Base-by-base conservation (phyloP, 768 basidiomycete genomes). In the Trametes villosa region DNA sequence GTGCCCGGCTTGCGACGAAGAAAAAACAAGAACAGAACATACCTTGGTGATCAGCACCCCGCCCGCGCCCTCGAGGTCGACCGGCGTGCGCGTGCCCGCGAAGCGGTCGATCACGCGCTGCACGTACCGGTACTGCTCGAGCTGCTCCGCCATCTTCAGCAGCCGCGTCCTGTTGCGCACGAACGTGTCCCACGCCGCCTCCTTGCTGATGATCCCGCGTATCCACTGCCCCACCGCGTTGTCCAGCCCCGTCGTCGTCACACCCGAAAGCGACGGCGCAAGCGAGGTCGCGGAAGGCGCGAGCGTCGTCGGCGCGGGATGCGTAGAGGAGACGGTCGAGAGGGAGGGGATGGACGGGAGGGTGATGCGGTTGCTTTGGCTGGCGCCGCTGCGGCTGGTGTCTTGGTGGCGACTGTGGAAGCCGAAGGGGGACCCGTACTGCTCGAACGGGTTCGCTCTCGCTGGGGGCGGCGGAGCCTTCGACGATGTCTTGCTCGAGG, bases 101-200 rank as follows among this genome's bases (percentile, higher is more conserved):
- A 77, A 81, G 48, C 76, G 74, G 50, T 83, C 78, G 30, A 83
- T 70, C 70, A 81, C 77, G 31, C 77, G 69, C 62, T 84, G 78
- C 41, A 88, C 78, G 66, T 85, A 81, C 17, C 68, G 67, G 62
- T 84, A 89, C 65, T 83, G 81, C 38, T 75, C 73, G 9, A 72
- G 61, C 60, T 66, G 67, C 58, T 66, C 53, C 40, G 61, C 33
- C 53, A 72, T 62, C 30, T 53, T 54, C 3, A 68, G 50, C 44
- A 50, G 30, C 8, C 53, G 72, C 9, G 74, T 78, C 54, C 75
- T 77, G 7, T 76, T 75, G 57, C 75, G 70, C 70, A 81, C 84
- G 65, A 81, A 86, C 11, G 75, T 74, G 9, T 62, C 57, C 78
- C 81, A 86, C 24, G 67, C 75, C 2, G 71, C 65, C 57, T 86